Base-by-base conservation (phyloP, 2,329 filamentous ascomycete species). In the Fusarium chuoi region DNA sequence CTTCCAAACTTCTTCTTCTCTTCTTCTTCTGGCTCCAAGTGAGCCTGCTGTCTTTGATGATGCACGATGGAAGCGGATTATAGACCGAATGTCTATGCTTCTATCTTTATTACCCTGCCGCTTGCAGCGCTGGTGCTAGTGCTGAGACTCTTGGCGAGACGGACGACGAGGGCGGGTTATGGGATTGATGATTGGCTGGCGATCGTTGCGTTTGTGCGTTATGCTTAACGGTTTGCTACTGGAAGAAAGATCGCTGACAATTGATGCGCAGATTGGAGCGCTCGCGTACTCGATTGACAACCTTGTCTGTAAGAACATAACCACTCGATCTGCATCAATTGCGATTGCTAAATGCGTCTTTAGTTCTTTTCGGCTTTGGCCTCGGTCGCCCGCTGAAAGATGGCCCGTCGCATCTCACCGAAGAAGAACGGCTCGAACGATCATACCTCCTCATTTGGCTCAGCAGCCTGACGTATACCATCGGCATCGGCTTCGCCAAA, bases 401-500 rank as follows among this genome's bases (percentile, higher is more conserved):
- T 45, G 70, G 70, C 33, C 65, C 67, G 2, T 33, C 62, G 11
- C 41, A 56, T 44, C 55, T 71, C 17, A 70, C 35, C 42, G 39
- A 68, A 26, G 42, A 52, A 28, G 26, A 70, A 41, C 57, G 58
- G 6, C 68, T 60, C 46, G 64, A 64, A 41, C 60, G 51, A 54
- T 66, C 70, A 7, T 75, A 60, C 36, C 35, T 78, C 10, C n/a
- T 78, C 44, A 68, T 79, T 4, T 80, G 73, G 57, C 62, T 75
- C 12, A 64, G 65, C 30, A 79, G 79, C 54, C 58, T 79, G 6
- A 67, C 74, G 22, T 80, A 80, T 38, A 62, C 76, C 5, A 75
- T 49, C 58, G 75, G 22, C 62, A 68, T 80, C 14, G 75, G 71
- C 28, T 75, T 74, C n/a, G 73, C 73, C 7, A 80, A 81, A 56